Evolutionary conservation across 2,329 filamentous ascomycete genomes (phyloP), one percentile per base, ranked within the genome.

Genomic region (Trichoderma sp.): DNA sequence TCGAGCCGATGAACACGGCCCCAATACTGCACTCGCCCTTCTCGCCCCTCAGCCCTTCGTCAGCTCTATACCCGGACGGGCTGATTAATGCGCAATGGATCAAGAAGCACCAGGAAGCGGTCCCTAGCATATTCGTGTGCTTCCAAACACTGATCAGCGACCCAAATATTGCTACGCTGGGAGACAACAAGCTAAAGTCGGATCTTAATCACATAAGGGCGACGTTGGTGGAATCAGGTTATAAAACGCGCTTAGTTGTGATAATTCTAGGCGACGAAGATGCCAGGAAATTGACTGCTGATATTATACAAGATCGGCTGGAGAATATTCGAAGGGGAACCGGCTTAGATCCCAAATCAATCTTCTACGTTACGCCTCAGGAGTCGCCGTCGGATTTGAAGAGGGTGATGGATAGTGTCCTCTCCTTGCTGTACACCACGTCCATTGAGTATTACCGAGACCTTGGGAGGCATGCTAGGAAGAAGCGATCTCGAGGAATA

Each of bases 401-500:
- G 70, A 87, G 89, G 8, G 93, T 95, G 72, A 89, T 91, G 0
- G 88, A 90, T 66, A 91, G 87, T 63, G 87, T 97, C 51, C 83
- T 97, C 58, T 83, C 87, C 2, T 86, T 90, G 1, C 79, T 97
- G 55, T 93, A 95, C 70, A 88, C 90, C 1, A 84, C 89, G 24
- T 89, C 92, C 24, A 83, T 95, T 56, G 96, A 99, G 74, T 97
- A 97, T 79, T 98, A 98, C 78, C 87, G 94, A 56, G 95, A 99
- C 74, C 85, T 98, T 14, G 94, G 93, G n/a, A 94, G 97, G 70
- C 95, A 97, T 82, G 86, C 91, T 11, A 89, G 94, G 73, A 91
- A 96, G 77, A 98, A 98, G 83, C 91, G 92, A 73, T 91, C 91
- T 58, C 87, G 94, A 69, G 91, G 92, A 8, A 85, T 89, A 21